phyloP scores from a whole-genome alignment of 2,329 filamentous ascomycete species.

The Tolypocladium inflatum region DNA sequence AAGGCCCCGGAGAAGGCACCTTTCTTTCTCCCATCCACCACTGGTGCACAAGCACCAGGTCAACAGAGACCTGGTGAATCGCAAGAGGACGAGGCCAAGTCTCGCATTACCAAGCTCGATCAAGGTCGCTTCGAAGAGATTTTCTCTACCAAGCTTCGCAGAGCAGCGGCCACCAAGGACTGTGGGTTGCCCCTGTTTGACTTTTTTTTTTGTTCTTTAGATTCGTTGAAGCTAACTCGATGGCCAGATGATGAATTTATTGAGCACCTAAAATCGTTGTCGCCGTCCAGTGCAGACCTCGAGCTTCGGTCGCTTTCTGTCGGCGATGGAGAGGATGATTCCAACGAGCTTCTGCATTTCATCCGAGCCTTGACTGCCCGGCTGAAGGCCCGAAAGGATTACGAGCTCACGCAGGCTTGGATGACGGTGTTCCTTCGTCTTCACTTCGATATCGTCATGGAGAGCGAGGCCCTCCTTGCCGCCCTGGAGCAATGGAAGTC shows the following conservation, averaged over 20 bases:
- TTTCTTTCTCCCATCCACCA: conserved; percentile 77
- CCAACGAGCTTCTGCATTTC: conserved; percentile 70
- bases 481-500: conserved; percentile 61
- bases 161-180: conserved; percentile 43
- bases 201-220: background rate
- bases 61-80: conserved; percentile 20
- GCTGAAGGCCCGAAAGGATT: conserved; percentile 64
- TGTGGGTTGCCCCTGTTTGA: conserved; percentile 40
- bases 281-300: conserved; percentile 79
- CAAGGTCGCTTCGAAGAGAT: conserved; percentile 44
- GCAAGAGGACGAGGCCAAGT: conserved; percentile 37
- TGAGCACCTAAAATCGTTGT: conserved; percentile 67
- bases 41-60: conserved; percentile 30
- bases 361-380: conserved; percentile 68
- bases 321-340: conserved; percentile 32
- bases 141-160: conserved; percentile 48
- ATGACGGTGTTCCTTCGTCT: conserved; percentile 88
- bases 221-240: conserved; percentile 12
- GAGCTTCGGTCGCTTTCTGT: conserved; percentile 72
- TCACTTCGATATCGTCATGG: conserved; percentile 53
- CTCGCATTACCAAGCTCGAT: conserved; percentile 62
- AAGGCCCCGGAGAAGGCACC: conserved; percentile 91
- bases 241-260: conserved; percentile 55
- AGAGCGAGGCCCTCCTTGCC: conserved; percentile 41
- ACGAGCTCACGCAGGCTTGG: conserved; percentile 92